Percentiles rank a stretch among this genome's conserved stretches.
Conservation (phyloP, 768 basidiomycete species). For the Hortiboletus flavorubellus region DNA sequence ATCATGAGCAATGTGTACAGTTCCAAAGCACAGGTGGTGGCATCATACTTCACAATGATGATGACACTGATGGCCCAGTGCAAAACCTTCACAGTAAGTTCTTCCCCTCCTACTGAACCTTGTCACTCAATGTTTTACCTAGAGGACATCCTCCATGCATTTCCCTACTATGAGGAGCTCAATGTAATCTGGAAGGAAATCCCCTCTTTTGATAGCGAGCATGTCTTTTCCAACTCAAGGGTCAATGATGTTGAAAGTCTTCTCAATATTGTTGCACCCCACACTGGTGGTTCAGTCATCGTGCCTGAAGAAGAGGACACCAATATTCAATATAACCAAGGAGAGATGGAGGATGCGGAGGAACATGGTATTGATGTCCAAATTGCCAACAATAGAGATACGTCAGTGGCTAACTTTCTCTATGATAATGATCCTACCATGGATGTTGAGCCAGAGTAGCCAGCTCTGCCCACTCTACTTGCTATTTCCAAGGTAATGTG, state of each 20-base stretch:
- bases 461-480: background rate
- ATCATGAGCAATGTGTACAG: background rate
- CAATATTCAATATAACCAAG: background rate
- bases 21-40: background rate
- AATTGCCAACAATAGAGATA: background rate
- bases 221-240: background rate
- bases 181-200: background rate
- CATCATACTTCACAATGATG: background rate
- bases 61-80: background rate
- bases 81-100: background rate
- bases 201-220: background rate
- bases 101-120: background rate
- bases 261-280: background rate
- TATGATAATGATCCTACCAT: background rate
- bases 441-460: background rate
- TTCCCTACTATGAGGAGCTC: constrained; percentile 3
- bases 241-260: background rate
- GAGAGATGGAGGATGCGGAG: background rate
- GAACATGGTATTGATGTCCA: background rate
- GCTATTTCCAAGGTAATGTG: background rate
- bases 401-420: too few species aligned
- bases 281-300: background rate
- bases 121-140: background rate
- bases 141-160: constrained; percentile 1
- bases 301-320: background rate